Evolutionary conservation across 1,284 basidiomycete species (phyloP), one percentile per base, ranked within the genome.

Genomic region (Malassezia nana): DNA sequence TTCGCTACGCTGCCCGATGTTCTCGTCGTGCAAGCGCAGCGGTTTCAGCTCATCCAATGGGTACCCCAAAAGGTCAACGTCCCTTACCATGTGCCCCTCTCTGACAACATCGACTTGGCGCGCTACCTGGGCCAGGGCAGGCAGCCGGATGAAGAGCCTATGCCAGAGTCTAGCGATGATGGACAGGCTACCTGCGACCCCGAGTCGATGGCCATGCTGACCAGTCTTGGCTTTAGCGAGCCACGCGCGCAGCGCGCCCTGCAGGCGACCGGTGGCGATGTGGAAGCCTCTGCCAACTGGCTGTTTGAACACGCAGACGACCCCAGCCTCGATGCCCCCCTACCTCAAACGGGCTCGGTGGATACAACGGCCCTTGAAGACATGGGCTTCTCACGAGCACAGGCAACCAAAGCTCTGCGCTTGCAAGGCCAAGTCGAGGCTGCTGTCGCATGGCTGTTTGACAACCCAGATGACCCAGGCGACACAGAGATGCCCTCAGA

Each of bases 381-480:
- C 62, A 95, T 98, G 91, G 94, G 92, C 15, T 96, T 98, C 76
- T 85, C 85, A 0, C 54, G 75, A 2, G 80, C 83, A 2, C 90
- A 96, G 73, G 89, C 89, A 0, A 78, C 80, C 50, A 96, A 96
- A 72, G 91, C 92, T 0, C 77, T 98, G 12, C 78, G 83, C 1
- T 83, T 92, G 70, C 89, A 90, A 84, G 78, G 84, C 16, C 81
- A 89, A 65, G 75, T 82, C 0, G 90, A 92, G 64, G 81, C 85
- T 22, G 91, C 91, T 0, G 83, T 96, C 3, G 91, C 94, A 62
- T 98, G 92, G 92, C 77, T 96, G n/a, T 96, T 98, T 77, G 88
- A 82, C 58, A 87, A 98, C 67, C 86, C 90, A 0, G 89, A 89
- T 53, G 90, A 95, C 64, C 79, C 75, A 1, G 89, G 89, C 18